Evolutionary conservation across 192 early-diverging fungal species (phyloP).

Genomic region (Coemansia sp.): DNA sequence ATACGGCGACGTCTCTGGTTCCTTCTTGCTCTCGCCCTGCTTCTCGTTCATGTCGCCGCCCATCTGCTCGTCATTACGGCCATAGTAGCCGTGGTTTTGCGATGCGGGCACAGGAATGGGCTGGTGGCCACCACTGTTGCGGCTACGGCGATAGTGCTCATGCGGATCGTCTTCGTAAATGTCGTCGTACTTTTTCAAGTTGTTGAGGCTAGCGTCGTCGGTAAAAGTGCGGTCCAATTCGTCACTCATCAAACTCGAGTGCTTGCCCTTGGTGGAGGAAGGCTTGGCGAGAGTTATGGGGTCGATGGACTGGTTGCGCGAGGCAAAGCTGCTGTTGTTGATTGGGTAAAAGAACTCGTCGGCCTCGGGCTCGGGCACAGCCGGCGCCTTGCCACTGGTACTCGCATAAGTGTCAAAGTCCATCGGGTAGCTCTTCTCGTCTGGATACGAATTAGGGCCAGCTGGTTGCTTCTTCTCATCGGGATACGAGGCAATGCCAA

Average conservation of each 20-base stretch:
- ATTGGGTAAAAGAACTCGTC: constrained; percentile 6
- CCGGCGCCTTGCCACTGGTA: constrained; percentile 1
- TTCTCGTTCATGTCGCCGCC: not conserved
- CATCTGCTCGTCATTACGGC: not conserved
- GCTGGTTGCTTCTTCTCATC: constrained; percentile 1
- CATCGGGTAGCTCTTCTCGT: constrained; percentile 1
- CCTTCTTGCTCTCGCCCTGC: not conserved
- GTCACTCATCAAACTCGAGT: not conserved
- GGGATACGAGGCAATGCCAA: not conserved
- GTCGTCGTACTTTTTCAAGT: not conserved
- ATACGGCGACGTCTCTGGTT: constrained; percentile 18
- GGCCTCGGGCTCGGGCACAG: not conserved
- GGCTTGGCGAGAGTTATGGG: not conserved
- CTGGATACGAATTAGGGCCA: not conserved
- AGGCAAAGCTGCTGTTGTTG: not conserved
- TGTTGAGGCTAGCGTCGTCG: not conserved
- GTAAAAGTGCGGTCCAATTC: not conserved
- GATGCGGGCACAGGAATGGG: constrained; percentile 4
- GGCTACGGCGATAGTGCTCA: not conserved
- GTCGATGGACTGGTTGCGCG: constrained; percentile 4
- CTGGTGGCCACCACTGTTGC: not conserved
- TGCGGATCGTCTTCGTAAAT: not conserved
- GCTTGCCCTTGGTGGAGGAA: not conserved
- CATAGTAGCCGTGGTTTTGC: not conserved
- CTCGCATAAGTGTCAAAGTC: constrained; percentile 5